Percentiles rank a stretch among this genome's conserved stretches.
Evolutionary conservation across 257 asterid species (phyloP).

Genomic region (Jacaranda copaia): DNA sequence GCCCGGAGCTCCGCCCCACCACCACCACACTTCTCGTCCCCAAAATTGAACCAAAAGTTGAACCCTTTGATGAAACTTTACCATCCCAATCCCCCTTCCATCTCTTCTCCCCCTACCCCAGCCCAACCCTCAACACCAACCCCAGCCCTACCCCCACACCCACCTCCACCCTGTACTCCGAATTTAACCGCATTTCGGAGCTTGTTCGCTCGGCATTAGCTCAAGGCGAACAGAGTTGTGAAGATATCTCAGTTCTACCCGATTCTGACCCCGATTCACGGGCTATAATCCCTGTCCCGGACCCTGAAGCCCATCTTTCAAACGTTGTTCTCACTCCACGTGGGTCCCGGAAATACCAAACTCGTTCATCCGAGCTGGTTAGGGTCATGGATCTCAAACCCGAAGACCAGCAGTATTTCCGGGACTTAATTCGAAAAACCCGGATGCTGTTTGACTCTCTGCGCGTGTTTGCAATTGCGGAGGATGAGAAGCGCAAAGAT

Average conservation of each 20-base stretch:
- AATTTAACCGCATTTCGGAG: slow-evolving; percentile 57
- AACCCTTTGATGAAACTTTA: slow-evolving; percentile 60
- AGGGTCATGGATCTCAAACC: slow-evolving; percentile 71
- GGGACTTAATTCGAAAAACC: slow-evolving; percentile 58
- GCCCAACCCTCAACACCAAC: background rate
- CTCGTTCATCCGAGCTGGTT: slow-evolving; percentile 80
- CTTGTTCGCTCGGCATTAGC: slow-evolving; percentile 50
- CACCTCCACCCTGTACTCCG: slow-evolving; percentile 46
- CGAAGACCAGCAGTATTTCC: slow-evolving; percentile 59
- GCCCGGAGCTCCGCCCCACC: slow-evolving; percentile 28
- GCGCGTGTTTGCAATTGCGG: slow-evolving; percentile 55
- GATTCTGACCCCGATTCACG: slow-evolving; percentile 46
- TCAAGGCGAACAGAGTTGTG: slow-evolving; percentile 23
- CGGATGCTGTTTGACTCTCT: slow-evolving; percentile 78
- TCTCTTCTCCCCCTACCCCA: slow-evolving; percentile 11
- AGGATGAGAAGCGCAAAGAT: slow-evolving; percentile 55
- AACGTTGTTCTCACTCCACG: slow-evolving; percentile 45
- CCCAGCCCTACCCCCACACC: slow-evolving; percentile 9
- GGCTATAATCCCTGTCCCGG: slow-evolving; percentile 58
- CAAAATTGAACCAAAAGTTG: slow-evolving; percentile 63
- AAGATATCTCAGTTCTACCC: slow-evolving; percentile 32
- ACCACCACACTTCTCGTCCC: slow-evolving; percentile 43
- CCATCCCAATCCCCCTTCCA: slow-evolving; percentile 31
- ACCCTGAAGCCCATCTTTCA: slow-evolving; percentile 43
- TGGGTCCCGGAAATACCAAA: slow-evolving; percentile 40